These are phyloP conservation scores for Colletotrichum orchidophilum DNA, from an alignment of 2,329 filamentous ascomycete species.

Conservation along the genomic window DNA sequence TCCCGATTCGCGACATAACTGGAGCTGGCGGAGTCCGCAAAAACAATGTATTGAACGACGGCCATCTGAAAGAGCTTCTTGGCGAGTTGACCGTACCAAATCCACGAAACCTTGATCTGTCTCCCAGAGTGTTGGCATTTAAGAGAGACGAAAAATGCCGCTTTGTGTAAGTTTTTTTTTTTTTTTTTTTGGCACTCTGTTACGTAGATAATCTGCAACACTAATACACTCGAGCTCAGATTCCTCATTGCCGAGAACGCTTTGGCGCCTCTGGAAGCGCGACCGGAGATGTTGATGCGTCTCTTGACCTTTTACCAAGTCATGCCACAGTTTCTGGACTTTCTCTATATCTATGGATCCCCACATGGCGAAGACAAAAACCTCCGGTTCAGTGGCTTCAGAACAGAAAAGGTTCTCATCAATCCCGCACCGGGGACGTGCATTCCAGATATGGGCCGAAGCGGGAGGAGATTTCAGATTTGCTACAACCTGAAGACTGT, in stretches of 20 bases:
- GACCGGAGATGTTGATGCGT: constrained; percentile 25
- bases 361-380: constrained; percentile 40
- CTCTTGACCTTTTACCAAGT: constrained; percentile 47
- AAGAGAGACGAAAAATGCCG: background rate
- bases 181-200: background rate
- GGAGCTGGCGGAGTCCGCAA: background rate
- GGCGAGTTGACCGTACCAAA: background rate
- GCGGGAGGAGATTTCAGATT: constrained; percentile 46
- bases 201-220: background rate
- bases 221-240: background rate
- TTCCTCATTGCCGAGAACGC: background rate
- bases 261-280: background rate
- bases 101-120: background rate
- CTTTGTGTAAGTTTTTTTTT: background rate
- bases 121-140: background rate
- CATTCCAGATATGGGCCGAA: constrained; percentile 41
- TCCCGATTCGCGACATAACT: background rate
- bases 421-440: constrained; percentile 23
- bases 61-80: background rate
- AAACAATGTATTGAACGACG: background rate
- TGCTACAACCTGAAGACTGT: constrained; percentile 47
- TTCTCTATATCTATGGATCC: constrained; percentile 47
- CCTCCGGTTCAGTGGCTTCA: constrained; percentile 48
- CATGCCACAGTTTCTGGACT: constrained; percentile 51
- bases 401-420: constrained; percentile 41